phyloP scores from a whole-genome alignment of 2,329 filamentous ascomycete species.

The Aspergillus luchuensis region DNA sequence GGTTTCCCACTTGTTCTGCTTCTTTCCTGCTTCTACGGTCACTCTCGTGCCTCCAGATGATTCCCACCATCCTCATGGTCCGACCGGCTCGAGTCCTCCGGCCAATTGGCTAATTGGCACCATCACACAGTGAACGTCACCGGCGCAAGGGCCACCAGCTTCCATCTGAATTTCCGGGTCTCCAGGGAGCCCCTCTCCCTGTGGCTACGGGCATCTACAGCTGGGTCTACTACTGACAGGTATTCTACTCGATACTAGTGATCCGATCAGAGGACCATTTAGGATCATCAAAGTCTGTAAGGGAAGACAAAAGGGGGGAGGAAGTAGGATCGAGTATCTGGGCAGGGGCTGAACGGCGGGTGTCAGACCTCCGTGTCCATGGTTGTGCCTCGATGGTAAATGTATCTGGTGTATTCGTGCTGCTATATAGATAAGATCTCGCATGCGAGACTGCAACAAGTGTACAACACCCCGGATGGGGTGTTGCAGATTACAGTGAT shows the following conservation, averaged over 20 bases:
- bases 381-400: background rate
- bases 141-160: background rate
- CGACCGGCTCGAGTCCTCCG: background rate
- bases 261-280: background rate
- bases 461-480: background rate
- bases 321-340: background rate
- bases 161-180: background rate
- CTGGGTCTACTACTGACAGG: background rate
- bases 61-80: background rate
- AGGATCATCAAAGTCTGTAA: background rate
- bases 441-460: background rate
- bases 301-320: background rate
- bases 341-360: background rate
- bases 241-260: background rate
- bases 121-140: background rate
- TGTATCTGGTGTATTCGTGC: conserved; percentile 3
- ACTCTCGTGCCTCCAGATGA: background rate
- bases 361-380: background rate
- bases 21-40: background rate
- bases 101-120: background rate
- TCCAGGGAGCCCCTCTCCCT: background rate
- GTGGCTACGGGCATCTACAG: background rate
- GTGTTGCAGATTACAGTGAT: background rate
- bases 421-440: background rate
- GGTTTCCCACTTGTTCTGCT: background rate